Percentiles rank a stretch among this genome's conserved stretches.
Evolutionary conservation across 1,139 yeast genomes (phyloP).

Genomic region (Keqinozyma sinolaborantium): DNA sequence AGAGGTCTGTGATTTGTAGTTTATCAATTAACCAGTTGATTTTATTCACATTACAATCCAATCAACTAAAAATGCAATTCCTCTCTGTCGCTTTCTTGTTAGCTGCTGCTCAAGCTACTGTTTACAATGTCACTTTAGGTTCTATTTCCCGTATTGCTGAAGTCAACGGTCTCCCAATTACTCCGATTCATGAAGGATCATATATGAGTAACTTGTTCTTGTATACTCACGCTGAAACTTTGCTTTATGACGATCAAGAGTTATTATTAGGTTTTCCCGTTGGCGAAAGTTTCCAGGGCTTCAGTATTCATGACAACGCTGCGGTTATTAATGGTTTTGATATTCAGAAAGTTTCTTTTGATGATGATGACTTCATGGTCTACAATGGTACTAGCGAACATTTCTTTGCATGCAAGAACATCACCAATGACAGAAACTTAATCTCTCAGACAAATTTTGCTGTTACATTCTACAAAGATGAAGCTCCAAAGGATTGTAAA

Average conservation of each 20-base stretch:
- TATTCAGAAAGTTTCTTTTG: slow-evolving; percentile 11
- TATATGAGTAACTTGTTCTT: slow-evolving; percentile 47
- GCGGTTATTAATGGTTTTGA: slow-evolving; percentile 15
- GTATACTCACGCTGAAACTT: slow-evolving; percentile 13
- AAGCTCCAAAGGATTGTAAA: background rate
- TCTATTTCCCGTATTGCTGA: slow-evolving; percentile 6
- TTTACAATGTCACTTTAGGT: background rate
- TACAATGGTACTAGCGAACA: slow-evolving; percentile 26
- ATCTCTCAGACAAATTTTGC: slow-evolving; percentile 27
- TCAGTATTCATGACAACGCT: slow-evolving; percentile 6
- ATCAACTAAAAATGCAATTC: slow-evolving; percentile 4
- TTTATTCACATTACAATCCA: no score
- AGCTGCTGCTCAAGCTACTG: background rate
- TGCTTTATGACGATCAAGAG: slow-evolving; percentile 5
- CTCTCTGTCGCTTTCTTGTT: slow-evolving; percentile 1
- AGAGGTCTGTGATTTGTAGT: no score
- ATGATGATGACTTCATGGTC: slow-evolving; percentile 18
- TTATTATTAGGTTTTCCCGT: background rate
- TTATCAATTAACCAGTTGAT: no score
- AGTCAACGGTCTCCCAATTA: slow-evolving; percentile 25
- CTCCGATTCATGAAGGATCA: slow-evolving; percentile 51
- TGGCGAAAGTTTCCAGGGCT: slow-evolving; percentile 1
- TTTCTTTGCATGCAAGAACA: slow-evolving; percentile 40
- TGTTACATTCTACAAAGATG: slow-evolving; percentile 9
- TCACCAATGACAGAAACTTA: slow-evolving; percentile 36